Percentiles rank a stretch among this genome's conserved stretches.
Conservation (phyloP, 1,139 yeast species). For the Blastobotrys malaysiensis region DNA sequence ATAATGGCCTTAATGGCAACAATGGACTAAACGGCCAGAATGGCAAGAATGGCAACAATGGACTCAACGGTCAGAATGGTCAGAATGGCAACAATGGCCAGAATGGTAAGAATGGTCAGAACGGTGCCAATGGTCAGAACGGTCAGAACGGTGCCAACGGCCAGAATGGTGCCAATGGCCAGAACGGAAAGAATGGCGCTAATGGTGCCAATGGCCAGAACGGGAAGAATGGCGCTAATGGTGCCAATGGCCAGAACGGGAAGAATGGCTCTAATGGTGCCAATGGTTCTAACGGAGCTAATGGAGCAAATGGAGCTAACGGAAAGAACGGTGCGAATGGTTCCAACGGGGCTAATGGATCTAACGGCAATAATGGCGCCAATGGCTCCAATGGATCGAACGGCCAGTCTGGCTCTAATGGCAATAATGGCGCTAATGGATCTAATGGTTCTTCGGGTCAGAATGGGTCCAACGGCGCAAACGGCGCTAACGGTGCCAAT, state of each 20-base stretch:
- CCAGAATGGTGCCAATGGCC: background rate
- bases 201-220: background rate
- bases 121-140: background rate
- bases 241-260: background rate
- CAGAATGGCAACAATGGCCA: background rate
- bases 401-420: background rate
- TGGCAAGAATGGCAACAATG: background rate
- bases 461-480: background rate
- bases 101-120: background rate
- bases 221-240: background rate
- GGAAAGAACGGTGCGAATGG: background rate
- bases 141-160: background rate
- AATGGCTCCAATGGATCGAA: background rate
- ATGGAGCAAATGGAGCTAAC: conserved; percentile 1
- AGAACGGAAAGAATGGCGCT: background rate
- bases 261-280: background rate
- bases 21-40: background rate
- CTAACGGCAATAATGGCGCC: background rate
- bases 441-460: background rate
- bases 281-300: background rate
- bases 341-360: background rate
- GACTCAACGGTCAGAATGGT: background rate
- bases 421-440: background rate
- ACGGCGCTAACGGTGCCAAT: background rate
- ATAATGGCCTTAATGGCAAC: background rate